Percentiles rank a stretch among this genome's conserved stretches.
These are phyloP conservation scores for Gaultheria prostrata DNA, from an alignment of 148 eudicot species.

Conservation along the genomic window DNA sequence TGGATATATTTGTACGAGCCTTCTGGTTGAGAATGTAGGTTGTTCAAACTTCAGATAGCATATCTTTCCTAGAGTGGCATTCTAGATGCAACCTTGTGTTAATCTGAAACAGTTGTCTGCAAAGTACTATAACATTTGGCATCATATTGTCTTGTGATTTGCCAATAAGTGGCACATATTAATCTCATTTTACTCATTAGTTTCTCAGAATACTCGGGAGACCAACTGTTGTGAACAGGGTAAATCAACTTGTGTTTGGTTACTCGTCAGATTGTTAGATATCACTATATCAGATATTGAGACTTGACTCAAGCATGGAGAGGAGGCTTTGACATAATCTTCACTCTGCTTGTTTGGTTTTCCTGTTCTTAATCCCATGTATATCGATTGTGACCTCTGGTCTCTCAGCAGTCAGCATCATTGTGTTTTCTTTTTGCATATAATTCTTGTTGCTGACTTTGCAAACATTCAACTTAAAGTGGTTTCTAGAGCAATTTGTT, in stretches of 20 bases:
- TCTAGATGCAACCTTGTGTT: background rate
- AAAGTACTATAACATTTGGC: background rate
- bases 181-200: background rate
- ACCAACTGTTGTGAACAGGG: background rate
- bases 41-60: background rate
- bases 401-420: background rate
- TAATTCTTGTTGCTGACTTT: background rate
- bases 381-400: background rate
- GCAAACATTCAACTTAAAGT: background rate
- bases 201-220: background rate
- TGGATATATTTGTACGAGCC: background rate
- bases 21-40: background rate
- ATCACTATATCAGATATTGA: background rate
- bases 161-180: background rate
- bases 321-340: background rate
- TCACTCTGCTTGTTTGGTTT: background rate
- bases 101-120: background rate
- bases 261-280: background rate
- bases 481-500: background rate
- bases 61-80: background rate
- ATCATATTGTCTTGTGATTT: conserved; percentile 1
- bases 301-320: background rate
- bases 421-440: background rate
- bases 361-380: background rate
- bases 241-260: background rate